Base-by-base conservation (phyloP, 129 eudicot genomes). In the Scalesia atractyloides region DNA sequence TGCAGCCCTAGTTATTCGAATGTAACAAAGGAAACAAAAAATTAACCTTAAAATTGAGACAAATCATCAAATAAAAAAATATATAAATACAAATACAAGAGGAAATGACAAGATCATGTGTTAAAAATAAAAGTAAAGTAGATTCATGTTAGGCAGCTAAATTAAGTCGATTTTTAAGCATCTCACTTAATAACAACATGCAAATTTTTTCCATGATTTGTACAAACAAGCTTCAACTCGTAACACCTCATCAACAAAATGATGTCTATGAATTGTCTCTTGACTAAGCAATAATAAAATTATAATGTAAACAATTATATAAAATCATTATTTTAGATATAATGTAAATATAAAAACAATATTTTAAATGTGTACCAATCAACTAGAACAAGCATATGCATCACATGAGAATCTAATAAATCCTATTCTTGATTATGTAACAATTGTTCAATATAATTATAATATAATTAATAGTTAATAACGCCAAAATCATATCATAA, bases 351-450 rank as follows among this genome's bases (percentile, higher is more conserved):
- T 16, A 51, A 51, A 53, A 53, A 7, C 26, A 53, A 9, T 53
- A 53, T 53, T 53, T 53, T 18, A 9, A 20, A 53, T 53, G 7
- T 53, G 24, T 17, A 53, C 59, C 18, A 53, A 53, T 18, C 12
- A 18, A 53, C 30, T 53, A 18, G 30, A 18, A 3, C 57, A 15
- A 9, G 30, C 60, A 53, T 53, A 18, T 53, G 60, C 30, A 7
- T 53, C 60, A 53, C 60, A 53, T 17, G 30, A 53, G 60, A 53
- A 53, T 17, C 60, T 53, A 50, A 53, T 53, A 53, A 53, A 53
- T 53, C 30, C 12, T 53, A 18, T 53, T 53, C 3, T 17, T 18
- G 60, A 53, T 18, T 9, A 53, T 41, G 17, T 50, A 18, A 18
- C 10, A 53, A 7, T 17, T 7, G 9, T 53, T 17, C 17, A n/a